Conservation (phyloP, 164 flowering plant genomes). For the Nymphaea thermarum region DNA sequence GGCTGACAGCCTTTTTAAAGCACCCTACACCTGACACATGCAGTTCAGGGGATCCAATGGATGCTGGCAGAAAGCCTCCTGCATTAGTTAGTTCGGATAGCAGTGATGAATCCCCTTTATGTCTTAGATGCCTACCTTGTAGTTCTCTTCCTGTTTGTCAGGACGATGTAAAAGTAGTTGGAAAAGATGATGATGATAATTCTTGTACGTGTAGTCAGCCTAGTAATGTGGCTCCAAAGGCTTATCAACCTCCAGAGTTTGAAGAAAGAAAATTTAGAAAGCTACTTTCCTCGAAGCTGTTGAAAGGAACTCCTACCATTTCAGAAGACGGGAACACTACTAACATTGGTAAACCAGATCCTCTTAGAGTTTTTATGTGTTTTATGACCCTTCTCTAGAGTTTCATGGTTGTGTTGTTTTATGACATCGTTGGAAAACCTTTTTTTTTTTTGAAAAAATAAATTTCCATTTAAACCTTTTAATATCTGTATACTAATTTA, state of each 20-base stretch:
- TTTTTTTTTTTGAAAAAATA: neutral
- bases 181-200: slow-evolving; percentile 95
- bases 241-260: slow-evolving; percentile 32
- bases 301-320: slow-evolving; percentile 38
- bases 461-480: neutral
- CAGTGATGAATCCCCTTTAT: slow-evolving; percentile 26
- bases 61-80: slow-evolving; percentile 33
- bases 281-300: slow-evolving; percentile 48
- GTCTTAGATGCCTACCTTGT: slow-evolving; percentile 21
- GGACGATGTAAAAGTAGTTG: slow-evolving; percentile 49
- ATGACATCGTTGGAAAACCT: neutral
- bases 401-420: neutral
- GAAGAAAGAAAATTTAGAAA: slow-evolving; percentile 60
- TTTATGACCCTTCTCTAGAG: neutral
- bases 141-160: slow-evolving; percentile 23
- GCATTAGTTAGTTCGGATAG: slow-evolving; percentile 40
- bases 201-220: slow-evolving; percentile 65
- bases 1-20: slow-evolving; percentile 11
- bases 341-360: slow-evolving; percentile 31
- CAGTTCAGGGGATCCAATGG: slow-evolving; percentile 22
- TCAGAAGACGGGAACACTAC: slow-evolving; percentile 31
- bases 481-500: neutral
- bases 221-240: slow-evolving; percentile 29
- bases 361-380: neutral
- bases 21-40: slow-evolving; percentile 16